Conservation (phyloP, 768 basidiomycete genomes). For the Artomyces pyxidatus region DNA sequence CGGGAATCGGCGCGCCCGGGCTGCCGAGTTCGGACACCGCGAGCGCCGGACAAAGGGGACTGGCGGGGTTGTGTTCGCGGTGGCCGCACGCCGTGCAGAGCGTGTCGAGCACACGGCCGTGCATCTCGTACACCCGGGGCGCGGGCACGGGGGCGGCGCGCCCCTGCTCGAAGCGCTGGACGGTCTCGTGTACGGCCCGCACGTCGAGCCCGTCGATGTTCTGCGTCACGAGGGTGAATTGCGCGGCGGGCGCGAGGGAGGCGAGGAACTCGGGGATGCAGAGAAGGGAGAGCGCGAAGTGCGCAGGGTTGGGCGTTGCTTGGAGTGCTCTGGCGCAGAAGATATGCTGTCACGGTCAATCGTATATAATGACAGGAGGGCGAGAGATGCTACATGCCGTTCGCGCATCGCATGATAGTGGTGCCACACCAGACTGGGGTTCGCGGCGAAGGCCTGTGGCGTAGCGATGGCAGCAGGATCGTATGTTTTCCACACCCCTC, state of each 20-base stretch:
- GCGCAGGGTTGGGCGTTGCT: constrained; percentile 49
- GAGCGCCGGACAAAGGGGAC: constrained; percentile 39
- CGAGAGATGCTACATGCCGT: constrained; percentile 1
- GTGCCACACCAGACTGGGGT: constrained; percentile 10
- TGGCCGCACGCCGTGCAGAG: constrained; percentile 41
- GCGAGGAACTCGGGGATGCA: constrained; percentile 32
- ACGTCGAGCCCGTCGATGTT: constrained; percentile 52
- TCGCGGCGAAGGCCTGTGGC: constrained; percentile 3
- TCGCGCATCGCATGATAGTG: constrained; percentile 12
- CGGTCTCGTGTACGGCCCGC: constrained; percentile 25
- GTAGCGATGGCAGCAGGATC: constrained; percentile 5
- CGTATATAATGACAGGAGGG: neutral
- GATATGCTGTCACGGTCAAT: neutral
- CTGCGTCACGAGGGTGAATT: constrained; percentile 49
- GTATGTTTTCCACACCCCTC: constrained; percentile 9
- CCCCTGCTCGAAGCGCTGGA: neutral
- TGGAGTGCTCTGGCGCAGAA: neutral
- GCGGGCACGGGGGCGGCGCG: too few relatives aligned
- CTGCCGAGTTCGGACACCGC: constrained; percentile 6
- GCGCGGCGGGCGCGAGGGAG: constrained; percentile 22
- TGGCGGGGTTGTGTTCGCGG: constrained; percentile 30
- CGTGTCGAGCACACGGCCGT: constrained; percentile 49
- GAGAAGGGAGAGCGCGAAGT: constrained; percentile 40
- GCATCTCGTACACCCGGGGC: constrained; percentile 41
- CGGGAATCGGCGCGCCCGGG: constrained; percentile 18